Evolutionary conservation across 2,329 filamentous ascomycete genomes (phyloP).

Genomic region (Exophiala lecanii-corni): DNA sequence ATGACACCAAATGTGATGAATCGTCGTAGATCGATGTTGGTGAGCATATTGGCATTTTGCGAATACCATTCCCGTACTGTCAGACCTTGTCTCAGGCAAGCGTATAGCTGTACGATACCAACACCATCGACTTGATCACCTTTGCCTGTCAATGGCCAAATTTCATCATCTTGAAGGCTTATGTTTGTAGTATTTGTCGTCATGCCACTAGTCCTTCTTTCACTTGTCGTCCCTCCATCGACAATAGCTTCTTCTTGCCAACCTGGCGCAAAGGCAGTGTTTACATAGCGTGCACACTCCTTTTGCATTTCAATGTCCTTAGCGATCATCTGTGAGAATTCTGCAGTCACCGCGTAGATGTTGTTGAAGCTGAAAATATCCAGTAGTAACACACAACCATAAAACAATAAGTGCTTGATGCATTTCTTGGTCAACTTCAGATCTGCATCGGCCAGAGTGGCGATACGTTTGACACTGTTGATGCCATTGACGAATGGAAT

Average conservation of each 20-base stretch:
- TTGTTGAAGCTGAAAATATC: conserved; percentile 94
- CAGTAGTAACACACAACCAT: conserved; percentile 81
- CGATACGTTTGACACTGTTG: conserved; percentile 81
- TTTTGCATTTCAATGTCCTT: conserved; percentile 72
- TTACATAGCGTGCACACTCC: conserved; percentile 84
- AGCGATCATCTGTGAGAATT: conserved; percentile 70
- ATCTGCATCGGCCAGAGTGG: conserved; percentile 78
- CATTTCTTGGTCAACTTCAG: conserved; percentile 80
- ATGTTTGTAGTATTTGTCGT: conserved; percentile 21
- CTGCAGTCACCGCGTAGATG: conserved; percentile 78
- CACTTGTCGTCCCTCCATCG: conserved; percentile 6
- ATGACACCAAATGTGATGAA: conserved; percentile 95
- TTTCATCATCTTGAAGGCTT: conserved; percentile 27
- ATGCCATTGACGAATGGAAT: conserved; percentile 86
- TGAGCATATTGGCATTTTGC: conserved; percentile 65
- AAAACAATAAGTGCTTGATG: conserved; percentile 85
- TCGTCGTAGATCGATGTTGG: conserved; percentile 78
- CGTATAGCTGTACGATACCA: conserved; percentile 73
- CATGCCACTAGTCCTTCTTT: conserved; percentile 22
- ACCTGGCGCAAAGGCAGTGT: conserved; percentile 44
- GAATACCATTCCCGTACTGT: conserved; percentile 85
- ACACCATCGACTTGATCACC: conserved; percentile 38
- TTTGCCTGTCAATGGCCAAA: conserved; percentile 41
- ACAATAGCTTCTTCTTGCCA: conserved; percentile 23
- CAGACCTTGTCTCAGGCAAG: conserved; percentile 74